Evolutionary conservation across 2,329 filamentous ascomycete species (phyloP).

Genomic region (Cladosporium austrohemisphaericum): DNA sequence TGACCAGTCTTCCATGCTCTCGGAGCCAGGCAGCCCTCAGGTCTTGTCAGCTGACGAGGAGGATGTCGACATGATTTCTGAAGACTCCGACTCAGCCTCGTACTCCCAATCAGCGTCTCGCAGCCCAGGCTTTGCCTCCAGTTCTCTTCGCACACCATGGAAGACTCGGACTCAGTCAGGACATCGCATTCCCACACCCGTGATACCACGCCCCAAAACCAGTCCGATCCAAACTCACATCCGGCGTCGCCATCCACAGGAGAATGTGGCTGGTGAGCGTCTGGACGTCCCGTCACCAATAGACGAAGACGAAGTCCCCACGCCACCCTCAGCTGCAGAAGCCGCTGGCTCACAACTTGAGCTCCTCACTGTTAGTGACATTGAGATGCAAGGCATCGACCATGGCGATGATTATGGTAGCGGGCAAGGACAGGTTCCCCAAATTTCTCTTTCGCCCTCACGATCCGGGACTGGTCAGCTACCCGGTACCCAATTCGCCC

Average conservation of each 20-base stretch:
- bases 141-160: constrained; percentile 9
- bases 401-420: background rate
- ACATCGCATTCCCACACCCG: constrained; percentile 15
- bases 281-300: constrained; percentile 34
- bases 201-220: constrained; percentile 19
- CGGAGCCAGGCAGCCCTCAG: constrained; percentile 31
- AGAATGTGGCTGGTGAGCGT: constrained; percentile 25
- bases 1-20: constrained; percentile 30
- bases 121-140: constrained; percentile 9
- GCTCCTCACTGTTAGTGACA: constrained; percentile 35
- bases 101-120: constrained; percentile 24
- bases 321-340: constrained; percentile 32
- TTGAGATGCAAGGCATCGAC: constrained; percentile 28
- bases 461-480: background rate
- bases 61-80: constrained; percentile 15
- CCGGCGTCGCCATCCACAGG: constrained; percentile 31
- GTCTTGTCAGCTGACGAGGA: constrained; percentile 28
- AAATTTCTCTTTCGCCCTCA: background rate
- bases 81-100: constrained; percentile 18
- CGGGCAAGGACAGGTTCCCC: background rate
- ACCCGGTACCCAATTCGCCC: background rate
- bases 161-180: constrained; percentile 23
- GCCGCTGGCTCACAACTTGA: constrained; percentile 34
- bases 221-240: constrained; percentile 25
- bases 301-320: constrained; percentile 35